Base-by-base conservation (phyloP, 2,329 filamentous ascomycete genomes). In the Ustulina deusta region DNA sequence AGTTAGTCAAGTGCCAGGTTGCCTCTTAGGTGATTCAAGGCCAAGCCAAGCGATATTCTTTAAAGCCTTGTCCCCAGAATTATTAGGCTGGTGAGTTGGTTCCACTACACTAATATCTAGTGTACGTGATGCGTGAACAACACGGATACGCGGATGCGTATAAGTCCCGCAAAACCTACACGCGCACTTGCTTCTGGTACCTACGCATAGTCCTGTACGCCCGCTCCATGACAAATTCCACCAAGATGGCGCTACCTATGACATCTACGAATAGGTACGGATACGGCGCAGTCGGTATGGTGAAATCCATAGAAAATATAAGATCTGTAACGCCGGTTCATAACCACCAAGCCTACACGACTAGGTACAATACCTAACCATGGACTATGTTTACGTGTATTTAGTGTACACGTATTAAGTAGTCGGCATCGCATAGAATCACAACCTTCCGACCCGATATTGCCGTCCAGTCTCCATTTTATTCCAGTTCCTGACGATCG, bases 141-240 rank as follows among this genome's bases (percentile, higher is more conserved):
- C 34, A 22, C 62, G 56, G 56, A 65, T 27, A 46, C 57, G 57
- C 55, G 48, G 10, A 25, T 40, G 29, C 11, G 10, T 38, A 9
- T n/a, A 61, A 49, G 25, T 22, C 49, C 63, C 10, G 32, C 25
- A 44, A n/a, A n/a, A n/a, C n/a, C n/a, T n/a, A n/a, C n/a, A n/a
- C n/a, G n/a, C n/a, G n/a, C n/a, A n/a, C n/a, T n/a, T n/a, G n/a
- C n/a, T n/a, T n/a, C n/a, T n/a, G n/a, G n/a, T n/a, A n/a, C n/a
- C n/a, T n/a, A n/a, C n/a, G n/a, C n/a, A n/a, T 46, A 17, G 36
- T 29, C 6, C 5, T 20, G 38, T 42, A 46, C 34, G 15, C 17
- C 20, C 54, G 22, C 20, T 40, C 32, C 29, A 63, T 66, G 59
- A 66, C 64, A 66, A 66, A 66, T 66, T 62, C 44, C n/a, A 54